Base-by-base conservation (phyloP, 1,284 basidiomycete species). In the Phellinidium pouzarii region DNA sequence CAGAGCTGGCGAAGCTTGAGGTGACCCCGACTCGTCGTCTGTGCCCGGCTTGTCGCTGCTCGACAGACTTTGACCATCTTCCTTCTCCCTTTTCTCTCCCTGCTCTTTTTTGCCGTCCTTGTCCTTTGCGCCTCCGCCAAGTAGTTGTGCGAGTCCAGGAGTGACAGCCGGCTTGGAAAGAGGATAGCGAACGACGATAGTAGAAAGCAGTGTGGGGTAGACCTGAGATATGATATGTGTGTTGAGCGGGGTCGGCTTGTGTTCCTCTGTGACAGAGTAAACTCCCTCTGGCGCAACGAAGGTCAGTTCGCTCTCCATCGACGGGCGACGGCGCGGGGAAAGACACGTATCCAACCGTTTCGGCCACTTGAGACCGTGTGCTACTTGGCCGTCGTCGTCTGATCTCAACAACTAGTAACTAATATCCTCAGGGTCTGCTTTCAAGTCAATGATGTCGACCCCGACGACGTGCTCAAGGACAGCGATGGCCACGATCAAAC, bases 231-330 rank as follows among this genome's bases (percentile, higher is more conserved):
- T 70, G 23, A 76, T 69, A 52, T 77, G 65, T 25, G 73, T 69
- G 50, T 77, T 74, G 43, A 75, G 59, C 36, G 70, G 61, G 43
- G 75, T 70, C 0, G 84, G 81, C 65, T 83, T 89, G 73, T 87
- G 82, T 63, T 90, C 87, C 61, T 91, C 88, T n/a, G 82, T 86
- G 63, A 89, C 77, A 19, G 86, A 82, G 70, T 91, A 91, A 50
- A 90, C 86, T 61, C 88, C 89, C 67, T 91, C 89, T 54, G 89
- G 88, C 31, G 88, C 88, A 54, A 89, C 82, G 68, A 91, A 90
- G 19, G 85, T 84, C 53, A 77, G 76, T 51, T 87, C 87, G 75
- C 78, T 86, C 73, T 89, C 86, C 84, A 89, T 89, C 48, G 54
- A 48, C 17, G 20, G 48, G n/a, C 37, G 37, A 17, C 37, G 37